A percentile compares a stretch with the other conserved stretches of the same genome.
Conservation (phyloP, 768 basidiomycete genomes). For the Coprinopsis marcescibilis region DNA sequence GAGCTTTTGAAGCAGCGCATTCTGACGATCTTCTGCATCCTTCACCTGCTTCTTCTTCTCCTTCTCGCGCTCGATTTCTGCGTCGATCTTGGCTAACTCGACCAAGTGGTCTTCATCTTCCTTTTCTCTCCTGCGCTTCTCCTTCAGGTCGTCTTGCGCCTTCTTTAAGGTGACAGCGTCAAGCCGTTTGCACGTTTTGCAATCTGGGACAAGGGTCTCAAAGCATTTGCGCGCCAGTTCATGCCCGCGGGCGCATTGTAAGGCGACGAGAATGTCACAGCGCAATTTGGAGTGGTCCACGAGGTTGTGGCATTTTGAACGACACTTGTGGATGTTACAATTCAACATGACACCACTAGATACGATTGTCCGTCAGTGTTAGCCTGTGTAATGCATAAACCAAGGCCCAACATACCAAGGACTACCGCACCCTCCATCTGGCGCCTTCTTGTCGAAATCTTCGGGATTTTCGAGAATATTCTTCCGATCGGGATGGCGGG, state of each 20-base stretch:
- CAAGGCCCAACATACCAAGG: constrained; percentile 48
- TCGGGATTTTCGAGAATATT: constrained; percentile 32
- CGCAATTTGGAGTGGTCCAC: constrained; percentile 47
- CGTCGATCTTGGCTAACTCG: constrained; percentile 38
- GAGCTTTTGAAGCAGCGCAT: constrained; percentile 36
- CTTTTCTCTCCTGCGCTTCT: constrained; percentile 39
- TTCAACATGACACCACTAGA: constrained; percentile 42
- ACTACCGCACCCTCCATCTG: constrained; percentile 58
- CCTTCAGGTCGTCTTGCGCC: constrained; percentile 31
- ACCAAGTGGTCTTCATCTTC: constrained; percentile 37
- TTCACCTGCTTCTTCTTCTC: constrained; percentile 32
- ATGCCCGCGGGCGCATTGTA: constrained; percentile 43
- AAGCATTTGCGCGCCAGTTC: constrained; percentile 37
- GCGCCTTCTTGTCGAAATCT: constrained; percentile 47
- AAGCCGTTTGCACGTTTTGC: constrained; percentile 43
- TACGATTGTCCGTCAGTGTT: too few species aligned
- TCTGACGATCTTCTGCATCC: constrained; percentile 28
- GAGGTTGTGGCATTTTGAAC: constrained; percentile 56
- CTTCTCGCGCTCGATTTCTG: constrained; percentile 34
- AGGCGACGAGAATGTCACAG: constrained; percentile 34
- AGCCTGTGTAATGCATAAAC: background rate
- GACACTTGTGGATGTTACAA: constrained; percentile 50
- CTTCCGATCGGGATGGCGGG: constrained; percentile 42
- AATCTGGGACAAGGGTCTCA: constrained; percentile 29
- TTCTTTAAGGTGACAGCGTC: constrained; percentile 35